Base-by-base conservation (phyloP, 73 alveolate species). In the Stentor coeruleus region DNA sequence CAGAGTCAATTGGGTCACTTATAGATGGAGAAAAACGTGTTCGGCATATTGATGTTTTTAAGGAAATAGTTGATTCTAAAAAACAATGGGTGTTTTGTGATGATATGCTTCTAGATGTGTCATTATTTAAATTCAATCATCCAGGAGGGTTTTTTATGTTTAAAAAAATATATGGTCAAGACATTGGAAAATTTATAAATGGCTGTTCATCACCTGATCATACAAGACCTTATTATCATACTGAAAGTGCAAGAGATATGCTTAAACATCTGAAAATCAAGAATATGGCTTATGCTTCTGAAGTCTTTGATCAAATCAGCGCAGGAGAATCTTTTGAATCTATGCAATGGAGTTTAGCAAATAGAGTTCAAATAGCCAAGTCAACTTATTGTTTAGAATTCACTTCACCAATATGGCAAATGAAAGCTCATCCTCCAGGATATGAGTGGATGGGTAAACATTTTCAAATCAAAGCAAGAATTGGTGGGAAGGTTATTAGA, bases 401-500 rank as follows among this genome's bases (percentile, higher is more conserved):
- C 37, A 66, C 49, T 2, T 66, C 79, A 6, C 3, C 11, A 20
- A 26, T 3, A 6, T 59, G 36, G 11, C 40, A 59, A 26, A 26
- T 59, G 11, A 59, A 26, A 14, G 77, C 11, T 20, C 11, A 59
- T 3, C 39, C 38, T 20, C 11, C 11, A 14, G 77, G 77, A 59
- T 59, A 6, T 6, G 77, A 59, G 28, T 59, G 77, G 77, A 59
- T 59, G 28, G 77, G 77, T 20, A 59, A 59, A 26, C 77, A 59
- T 26, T 59, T 59, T 26, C 77, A 14, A 59, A 38, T 59, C 36
- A 26, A 6, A 14, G 28, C 77, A 28, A 59, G 36, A 28, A 28
- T 59, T 6, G 77, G 39, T 4, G 39, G 11, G 77, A 6, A 28
- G 11, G 38, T 59, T 20, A 14, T 59, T 59, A 59, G 38, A 14